phyloP scores from a whole-genome alignment of 345 rosid genomes.

The Syzygium grande region DNA sequence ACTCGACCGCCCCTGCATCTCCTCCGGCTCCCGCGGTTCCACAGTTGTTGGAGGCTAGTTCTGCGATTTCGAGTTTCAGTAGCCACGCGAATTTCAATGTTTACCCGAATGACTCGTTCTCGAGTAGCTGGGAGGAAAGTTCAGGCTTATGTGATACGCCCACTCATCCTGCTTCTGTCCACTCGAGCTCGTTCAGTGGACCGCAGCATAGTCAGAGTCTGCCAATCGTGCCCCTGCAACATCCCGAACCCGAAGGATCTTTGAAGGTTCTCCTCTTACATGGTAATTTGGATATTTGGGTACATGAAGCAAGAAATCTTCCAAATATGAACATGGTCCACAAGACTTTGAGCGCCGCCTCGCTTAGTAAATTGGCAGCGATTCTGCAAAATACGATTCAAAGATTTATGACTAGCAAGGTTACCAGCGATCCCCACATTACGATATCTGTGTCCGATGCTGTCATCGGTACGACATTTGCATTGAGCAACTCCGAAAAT shows the following conservation, averaged over 20 bases:
- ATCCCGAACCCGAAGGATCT: slow-evolving; percentile 53
- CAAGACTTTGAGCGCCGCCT: slow-evolving; percentile 65
- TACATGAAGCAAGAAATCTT: slow-evolving; percentile 60
- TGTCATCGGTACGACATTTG: slow-evolving; percentile 77
- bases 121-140: slow-evolving; percentile 35
- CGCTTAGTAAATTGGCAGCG: slow-evolving; percentile 42
- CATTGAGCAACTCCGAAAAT: slow-evolving; percentile 71
- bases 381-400: slow-evolving; percentile 34
- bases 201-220: slow-evolving; percentile 20
- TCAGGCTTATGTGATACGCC: slow-evolving; percentile 35
- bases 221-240: slow-evolving; percentile 52
- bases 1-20: slow-evolving; percentile 29
- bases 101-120: slow-evolving; percentile 50
- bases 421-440: slow-evolving; percentile 93
- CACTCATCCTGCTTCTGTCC: slow-evolving; percentile 9
- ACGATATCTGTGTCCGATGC: slow-evolving; percentile 54
- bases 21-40: slow-evolving; percentile 38
- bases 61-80: slow-evolving; percentile 18
- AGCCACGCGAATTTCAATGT: slow-evolving; percentile 38
- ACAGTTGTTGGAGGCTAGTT: slow-evolving; percentile 10
- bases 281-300: slow-evolving; percentile 85
- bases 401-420: slow-evolving; percentile 37
- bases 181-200: slow-evolving; percentile 26
- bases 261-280: slow-evolving; percentile 72
- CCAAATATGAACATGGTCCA: slow-evolving; percentile 94